Evolutionary conservation across 1,139 yeast species (phyloP), one percentile per base, ranked within the genome.

Genomic region (Pichia sp.): DNA sequence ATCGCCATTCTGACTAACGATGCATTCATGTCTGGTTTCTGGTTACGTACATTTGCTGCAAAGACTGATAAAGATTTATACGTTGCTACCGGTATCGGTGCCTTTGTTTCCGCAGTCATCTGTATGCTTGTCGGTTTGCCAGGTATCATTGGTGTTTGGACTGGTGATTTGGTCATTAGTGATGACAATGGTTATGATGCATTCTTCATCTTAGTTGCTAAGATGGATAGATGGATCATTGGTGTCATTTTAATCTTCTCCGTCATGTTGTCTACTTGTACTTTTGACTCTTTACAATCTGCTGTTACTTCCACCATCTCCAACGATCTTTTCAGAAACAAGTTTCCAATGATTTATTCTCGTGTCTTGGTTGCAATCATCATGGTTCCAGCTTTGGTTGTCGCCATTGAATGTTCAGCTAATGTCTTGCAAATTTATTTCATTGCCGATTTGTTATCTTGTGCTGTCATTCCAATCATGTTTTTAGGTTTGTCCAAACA

Each of bases 21-120:
- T 62, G 81, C 91, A 61, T 90, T 91, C 66, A 72, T 91, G 76
- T 80, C 96, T 32, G 96, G 96, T 0, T 90, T 90, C 65, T 91
- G 98, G 98, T 71, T 91, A 55, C 76, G 98, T 61, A 86, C 98
- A 0, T 91, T 91, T 71, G 96, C 98, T 4, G 84, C 96, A 15
- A 79, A 80, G 53, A 71, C 90, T 11, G 80, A 89, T 66, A 80
- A 73, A 58, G 96, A 90, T 61, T 73, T 91, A 59, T 68, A 77
- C 66, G 77, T 87, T 57, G 95, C 95, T 20, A 80, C 91, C 46
- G 71, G 82, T 2, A 68, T 90, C 51, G 96, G 96, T 1, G 76
- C 93, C 0, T 62, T 85, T 50, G 76, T 85, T 33, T 72, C 83
- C 38, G 79, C 85, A 49, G 71, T 73, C 19, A 74, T 89, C 51